phyloP scores from a whole-genome alignment of 1,139 yeast genomes.

The Blastobotrys proliferans region DNA sequence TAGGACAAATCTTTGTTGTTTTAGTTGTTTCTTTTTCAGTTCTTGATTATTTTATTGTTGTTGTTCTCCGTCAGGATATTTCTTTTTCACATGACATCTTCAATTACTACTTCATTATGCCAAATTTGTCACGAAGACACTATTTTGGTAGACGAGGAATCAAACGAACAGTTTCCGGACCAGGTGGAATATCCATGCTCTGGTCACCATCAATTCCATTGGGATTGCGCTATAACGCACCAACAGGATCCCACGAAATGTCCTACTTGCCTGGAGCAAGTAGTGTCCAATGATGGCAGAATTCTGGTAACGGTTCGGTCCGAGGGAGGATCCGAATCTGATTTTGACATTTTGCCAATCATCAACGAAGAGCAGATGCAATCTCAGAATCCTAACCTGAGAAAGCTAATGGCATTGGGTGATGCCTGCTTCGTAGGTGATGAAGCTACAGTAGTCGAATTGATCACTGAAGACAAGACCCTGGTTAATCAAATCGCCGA shows the following conservation, averaged over 20 bases:
- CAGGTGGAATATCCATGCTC: constrained; percentile 15
- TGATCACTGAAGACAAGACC: constrained; percentile 9
- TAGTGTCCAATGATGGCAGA: background rate
- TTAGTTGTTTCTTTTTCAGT: too few relatives aligned
- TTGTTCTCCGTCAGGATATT: too few relatives aligned
- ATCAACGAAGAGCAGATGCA: constrained; percentile 19
- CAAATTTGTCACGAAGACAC: constrained; percentile 1
- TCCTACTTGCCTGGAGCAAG: constrained; percentile 17
- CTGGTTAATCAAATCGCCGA: constrained; percentile 14
- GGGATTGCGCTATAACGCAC: constrained; percentile 19
- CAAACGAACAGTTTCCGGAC: background rate
- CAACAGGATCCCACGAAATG: constrained; percentile 18
- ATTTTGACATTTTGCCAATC: constrained; percentile 20
- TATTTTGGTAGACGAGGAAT: background rate
- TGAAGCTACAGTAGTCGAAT: constrained; percentile 19
- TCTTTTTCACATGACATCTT: too few relatives aligned
- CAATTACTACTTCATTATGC: background rate
- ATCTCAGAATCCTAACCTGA: constrained; percentile 12
- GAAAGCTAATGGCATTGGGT: constrained; percentile 12
- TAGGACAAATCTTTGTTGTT: too few relatives aligned
- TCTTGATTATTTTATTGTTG: too few relatives aligned
- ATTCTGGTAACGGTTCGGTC: constrained; percentile 20
- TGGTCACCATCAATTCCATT: constrained; percentile 22
- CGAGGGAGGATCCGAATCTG: constrained; percentile 20
- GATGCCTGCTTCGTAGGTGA: constrained; percentile 24